Percentiles rank a stretch among this genome's conserved stretches.
Conservation (phyloP, 2,329 filamentous ascomycete species). For the Xylariaceae sp. region DNA sequence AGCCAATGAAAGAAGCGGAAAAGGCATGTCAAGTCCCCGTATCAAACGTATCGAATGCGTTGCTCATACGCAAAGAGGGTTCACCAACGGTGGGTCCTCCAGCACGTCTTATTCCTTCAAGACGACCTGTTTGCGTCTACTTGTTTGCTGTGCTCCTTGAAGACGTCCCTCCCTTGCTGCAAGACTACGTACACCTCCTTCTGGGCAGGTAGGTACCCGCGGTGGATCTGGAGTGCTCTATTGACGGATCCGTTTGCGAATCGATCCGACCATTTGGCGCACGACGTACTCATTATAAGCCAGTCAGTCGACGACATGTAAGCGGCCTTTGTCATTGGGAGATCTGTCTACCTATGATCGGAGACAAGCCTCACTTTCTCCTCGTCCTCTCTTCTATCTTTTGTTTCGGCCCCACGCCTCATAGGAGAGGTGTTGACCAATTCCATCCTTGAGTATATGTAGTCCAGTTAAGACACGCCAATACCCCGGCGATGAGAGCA, state of each 20-base stretch:
- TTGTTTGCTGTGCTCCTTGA: background rate
- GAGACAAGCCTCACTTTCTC: constrained; percentile 5
- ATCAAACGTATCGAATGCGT: too few species aligned
- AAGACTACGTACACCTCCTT: background rate
- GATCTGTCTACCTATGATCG: background rate
- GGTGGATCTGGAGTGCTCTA: background rate
- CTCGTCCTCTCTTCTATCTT: background rate
- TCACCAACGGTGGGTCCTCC: too few species aligned
- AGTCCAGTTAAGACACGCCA: background rate
- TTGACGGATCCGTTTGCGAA: background rate
- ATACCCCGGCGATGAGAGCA: constrained; percentile 1
- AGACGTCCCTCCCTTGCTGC: too few species aligned
- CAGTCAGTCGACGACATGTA: constrained; percentile 5
- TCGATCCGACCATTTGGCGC: background rate
- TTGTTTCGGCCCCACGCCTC: constrained; percentile 1
- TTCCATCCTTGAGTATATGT: constrained; percentile 5
- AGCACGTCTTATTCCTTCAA: background rate
- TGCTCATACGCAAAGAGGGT: too few species aligned
- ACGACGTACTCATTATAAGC: constrained; percentile 1
- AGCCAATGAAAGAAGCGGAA: too few species aligned
- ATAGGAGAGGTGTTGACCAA: background rate
- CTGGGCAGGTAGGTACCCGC: too few species aligned
- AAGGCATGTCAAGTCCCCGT: too few species aligned
- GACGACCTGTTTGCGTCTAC: constrained; percentile 8
- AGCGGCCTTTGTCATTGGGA: background rate